Evolutionary conservation across 78 protist genomes (phyloP), one percentile per base, ranked within the genome.

Genomic region (Anaeramoeba flamelloides): DNA sequence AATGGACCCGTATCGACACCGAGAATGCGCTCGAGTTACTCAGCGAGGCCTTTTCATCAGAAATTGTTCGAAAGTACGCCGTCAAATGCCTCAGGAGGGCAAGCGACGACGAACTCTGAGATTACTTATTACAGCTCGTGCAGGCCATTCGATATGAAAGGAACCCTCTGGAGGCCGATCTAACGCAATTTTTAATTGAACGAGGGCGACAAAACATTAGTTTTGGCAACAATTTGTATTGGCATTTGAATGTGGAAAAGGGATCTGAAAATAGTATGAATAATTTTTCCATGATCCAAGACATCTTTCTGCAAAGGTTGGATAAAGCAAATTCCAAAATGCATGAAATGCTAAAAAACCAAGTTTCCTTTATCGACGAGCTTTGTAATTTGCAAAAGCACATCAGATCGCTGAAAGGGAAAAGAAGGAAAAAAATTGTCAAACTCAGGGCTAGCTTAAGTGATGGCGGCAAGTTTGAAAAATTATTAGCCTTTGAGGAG

Each of bases 121-220:
- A 81, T n/a, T 88, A 91, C 40, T 64, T 95, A 69, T 91, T 95
- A 4, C 97, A 93, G 81, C 82, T 95, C 39, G 98, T 95, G 38
- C 98, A 95, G 76, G 92, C 96, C 0, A 85, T 92, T 74, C 86
- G 92, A 40, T 94, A 88, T 77, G 90, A 86, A 78, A 1, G 31
- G 2, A 79, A 53, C 17, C 69, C 69, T 26, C 69, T 53, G 8
- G 17, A 53, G 8, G 8, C 69, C 34, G 69, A 53, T 53, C 69
- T 53, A 26, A 53, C 17, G 69, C 8, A 53, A 26, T 53, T 53
- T 53, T 53, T 53, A 53, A 53, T 53, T 53, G 69, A 53, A 53
- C 8, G 69, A 53, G 8, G 34, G 17, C 8, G 34, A 53, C 17
- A 26, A 53, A 53, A 17, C 17, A 8, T 26, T 26, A 53, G 8